phyloP scores from a whole-genome alignment of 371 early-diverging fungal species.

The Spraguea lophii region DNA sequence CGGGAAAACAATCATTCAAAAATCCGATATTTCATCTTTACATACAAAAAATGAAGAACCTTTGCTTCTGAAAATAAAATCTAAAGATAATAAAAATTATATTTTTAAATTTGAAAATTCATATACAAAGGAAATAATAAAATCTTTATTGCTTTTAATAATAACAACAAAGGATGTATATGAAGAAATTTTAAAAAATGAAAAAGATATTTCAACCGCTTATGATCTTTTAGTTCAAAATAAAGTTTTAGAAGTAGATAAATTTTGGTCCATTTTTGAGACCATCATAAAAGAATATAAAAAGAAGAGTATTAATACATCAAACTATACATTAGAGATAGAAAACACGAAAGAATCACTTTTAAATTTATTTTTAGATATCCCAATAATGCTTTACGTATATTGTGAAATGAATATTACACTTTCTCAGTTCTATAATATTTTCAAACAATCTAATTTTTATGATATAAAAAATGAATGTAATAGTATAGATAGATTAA shows the following conservation, averaged over 20 bases:
- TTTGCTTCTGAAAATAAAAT: too few relatives aligned
- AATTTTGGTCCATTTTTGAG: not conserved
- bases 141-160: too few relatives aligned
- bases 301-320: not conserved
- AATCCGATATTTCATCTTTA: too few relatives aligned
- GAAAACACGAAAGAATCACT: not conserved
- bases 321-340: not conserved
- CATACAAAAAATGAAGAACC: too few relatives aligned
- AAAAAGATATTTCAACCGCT: not conserved
- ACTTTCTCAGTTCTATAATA: conserved; percentile 16
- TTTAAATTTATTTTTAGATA: not conserved
- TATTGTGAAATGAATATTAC: conserved; percentile 16
- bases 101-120: too few relatives aligned
- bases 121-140: too few relatives aligned
- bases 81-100: too few relatives aligned
- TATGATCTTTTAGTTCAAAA: not conserved
- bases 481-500: conserved; percentile 10
- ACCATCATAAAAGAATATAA: not conserved
- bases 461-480: conserved; percentile 14
- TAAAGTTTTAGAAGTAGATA: not conserved
- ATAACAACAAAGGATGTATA: too few relatives aligned
- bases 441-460: conserved; percentile 14
- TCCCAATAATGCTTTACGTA: conserved; percentile 4
- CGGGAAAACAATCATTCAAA: too few relatives aligned
- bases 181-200: not conserved